phyloP scores from a whole-genome alignment of 2,329 filamentous ascomycete genomes.

The Diaporthe destruens region DNA sequence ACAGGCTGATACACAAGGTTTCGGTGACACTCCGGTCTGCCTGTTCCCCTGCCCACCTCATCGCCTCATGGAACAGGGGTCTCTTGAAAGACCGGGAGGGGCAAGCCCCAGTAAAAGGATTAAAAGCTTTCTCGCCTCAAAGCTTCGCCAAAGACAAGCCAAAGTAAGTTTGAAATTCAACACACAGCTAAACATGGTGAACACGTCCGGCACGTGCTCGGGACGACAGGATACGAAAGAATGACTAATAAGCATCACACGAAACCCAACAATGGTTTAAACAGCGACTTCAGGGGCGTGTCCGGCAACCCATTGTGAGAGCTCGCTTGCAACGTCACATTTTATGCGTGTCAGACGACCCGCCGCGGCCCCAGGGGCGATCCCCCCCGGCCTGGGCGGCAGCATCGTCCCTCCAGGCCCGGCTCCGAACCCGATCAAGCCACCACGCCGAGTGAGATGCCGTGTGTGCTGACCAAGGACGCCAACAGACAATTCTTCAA shows the following conservation, averaged over 20 bases:
- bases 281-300: neutral
- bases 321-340: constrained; percentile 19
- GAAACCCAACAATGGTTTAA: neutral
- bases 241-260: neutral
- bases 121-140: neutral
- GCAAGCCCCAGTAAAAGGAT: too few species aligned
- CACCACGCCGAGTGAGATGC: neutral
- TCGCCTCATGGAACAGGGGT: too few species aligned
- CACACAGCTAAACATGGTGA: neutral
- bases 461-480: too few species aligned
- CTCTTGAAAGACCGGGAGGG: too few species aligned
- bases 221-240: neutral
- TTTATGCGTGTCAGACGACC: constrained; percentile 24
- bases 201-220: neutral
- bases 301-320: neutral
- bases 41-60: too few species aligned
- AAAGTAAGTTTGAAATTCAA: neutral
- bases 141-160: neutral
- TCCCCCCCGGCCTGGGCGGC: constrained; percentile 10
- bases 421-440: neutral
- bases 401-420: neutral
- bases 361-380: constrained; percentile 15
- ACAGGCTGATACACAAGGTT: too few species aligned
- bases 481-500: neutral
- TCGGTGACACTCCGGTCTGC: too few species aligned